Conservation (phyloP, 495 filamentous ascomycete species). For the Neurospora intermedia region DNA sequence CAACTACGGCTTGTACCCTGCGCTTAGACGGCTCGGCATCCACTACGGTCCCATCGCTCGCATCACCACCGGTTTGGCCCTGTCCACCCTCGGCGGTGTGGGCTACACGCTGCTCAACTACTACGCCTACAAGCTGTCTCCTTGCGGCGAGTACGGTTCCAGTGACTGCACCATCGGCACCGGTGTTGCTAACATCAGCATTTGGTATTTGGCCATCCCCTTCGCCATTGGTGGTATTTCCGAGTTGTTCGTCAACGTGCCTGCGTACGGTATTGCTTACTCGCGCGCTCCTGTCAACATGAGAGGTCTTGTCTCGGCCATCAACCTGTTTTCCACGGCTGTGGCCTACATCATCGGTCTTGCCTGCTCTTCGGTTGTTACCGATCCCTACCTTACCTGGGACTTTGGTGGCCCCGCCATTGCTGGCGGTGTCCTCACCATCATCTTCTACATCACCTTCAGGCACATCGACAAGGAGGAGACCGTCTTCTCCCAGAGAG, state of each 20-base stretch:
- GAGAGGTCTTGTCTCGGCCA: constrained; percentile 55
- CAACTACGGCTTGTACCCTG: constrained; percentile 55
- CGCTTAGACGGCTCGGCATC: constrained; percentile 51
- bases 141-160: constrained; percentile 37
- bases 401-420: constrained; percentile 43
- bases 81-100: constrained; percentile 53
- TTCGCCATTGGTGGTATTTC: constrained; percentile 49
- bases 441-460: constrained; percentile 41
- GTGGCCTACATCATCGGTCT: constrained; percentile 49
- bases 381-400: constrained; percentile 50
- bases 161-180: constrained; percentile 28
- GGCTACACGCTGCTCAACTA: constrained; percentile 62
- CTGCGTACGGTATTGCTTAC: constrained; percentile 63
- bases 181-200: constrained; percentile 40
- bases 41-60: constrained; percentile 62
- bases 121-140: constrained; percentile 52
- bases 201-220: constrained; percentile 40
- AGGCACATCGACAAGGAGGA: constrained; percentile 39
- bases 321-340: constrained; percentile 52
- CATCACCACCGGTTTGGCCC: constrained; percentile 60
- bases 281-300: constrained; percentile 58
- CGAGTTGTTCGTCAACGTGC: constrained; percentile 60
- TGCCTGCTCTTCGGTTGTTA: constrained; percentile 48
- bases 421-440: constrained; percentile 33
- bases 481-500: constrained; percentile 18